Percentiles rank a stretch among this genome's conserved stretches.
phyloP scores from a whole-genome alignment of 441 rosid genomes.

The Corymbia citriodora region DNA sequence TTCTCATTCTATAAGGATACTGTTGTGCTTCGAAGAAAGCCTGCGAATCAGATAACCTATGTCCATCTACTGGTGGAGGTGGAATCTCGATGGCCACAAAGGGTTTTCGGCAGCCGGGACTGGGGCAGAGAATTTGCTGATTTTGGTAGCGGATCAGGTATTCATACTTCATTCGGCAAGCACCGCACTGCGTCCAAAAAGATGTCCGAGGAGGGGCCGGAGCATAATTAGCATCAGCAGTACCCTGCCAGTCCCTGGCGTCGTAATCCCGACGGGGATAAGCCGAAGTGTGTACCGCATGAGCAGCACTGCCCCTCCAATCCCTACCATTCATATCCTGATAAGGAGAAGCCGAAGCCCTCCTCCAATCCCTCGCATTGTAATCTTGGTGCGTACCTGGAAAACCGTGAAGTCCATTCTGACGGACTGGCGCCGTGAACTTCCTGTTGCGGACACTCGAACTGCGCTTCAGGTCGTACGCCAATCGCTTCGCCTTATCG shows the following conservation, averaged over 20 bases:
- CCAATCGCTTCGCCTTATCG: slow-evolving; percentile 34
- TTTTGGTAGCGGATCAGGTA: slow-evolving; percentile 29
- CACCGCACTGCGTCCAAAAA: slow-evolving; percentile 55
- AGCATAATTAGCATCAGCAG: slow-evolving; percentile 10
- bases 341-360: slow-evolving; percentile 10
- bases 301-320: not conserved
- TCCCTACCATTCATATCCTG: not conserved
- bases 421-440: slow-evolving; percentile 18
- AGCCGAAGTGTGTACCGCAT: slow-evolving; percentile 5
- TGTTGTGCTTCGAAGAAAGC: slow-evolving; percentile 14
- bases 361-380: slow-evolving; percentile 15
- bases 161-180: slow-evolving; percentile 42
- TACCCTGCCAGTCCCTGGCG: slow-evolving; percentile 17
- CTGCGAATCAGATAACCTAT: slow-evolving; percentile 13
- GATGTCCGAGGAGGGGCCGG: slow-evolving; percentile 14
- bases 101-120: slow-evolving; percentile 30
- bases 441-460: slow-evolving; percentile 1
- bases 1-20: slow-evolving; percentile 12
- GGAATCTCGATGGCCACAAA: slow-evolving; percentile 43
- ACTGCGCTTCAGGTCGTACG: slow-evolving; percentile 46
- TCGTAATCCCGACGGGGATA: slow-evolving; percentile 9
- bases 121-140: slow-evolving; percentile 20
- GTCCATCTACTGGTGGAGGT: slow-evolving; percentile 25
- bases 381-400: slow-evolving; percentile 5
- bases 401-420: slow-evolving; percentile 22